Percentiles rank a stretch among this genome's conserved stretches.
These are phyloP conservation scores for Kwoniella sp. DNA, from an alignment of 768 basidiomycete genomes.

Conservation along the genomic window DNA sequence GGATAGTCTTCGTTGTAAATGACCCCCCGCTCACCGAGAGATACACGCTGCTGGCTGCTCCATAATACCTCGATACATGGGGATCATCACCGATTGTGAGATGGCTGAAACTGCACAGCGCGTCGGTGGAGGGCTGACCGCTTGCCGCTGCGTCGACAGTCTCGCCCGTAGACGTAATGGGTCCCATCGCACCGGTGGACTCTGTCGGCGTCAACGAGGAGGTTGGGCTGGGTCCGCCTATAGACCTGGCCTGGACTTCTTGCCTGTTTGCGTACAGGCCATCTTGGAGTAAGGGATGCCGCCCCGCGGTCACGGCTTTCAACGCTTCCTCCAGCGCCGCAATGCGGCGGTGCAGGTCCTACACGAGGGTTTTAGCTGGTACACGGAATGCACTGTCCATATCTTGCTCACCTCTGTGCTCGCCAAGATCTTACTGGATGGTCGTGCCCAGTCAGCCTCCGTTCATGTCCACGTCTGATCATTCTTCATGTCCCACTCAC, in stretches of 20 bases:
- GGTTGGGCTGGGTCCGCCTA: neutral
- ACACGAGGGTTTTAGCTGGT: neutral
- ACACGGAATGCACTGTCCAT: too few species aligned
- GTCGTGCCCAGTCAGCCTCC: neutral
- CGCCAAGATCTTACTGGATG: slow-evolving; percentile 18
- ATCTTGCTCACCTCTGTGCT: slow-evolving; percentile 22
- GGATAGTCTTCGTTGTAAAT: too few species aligned
- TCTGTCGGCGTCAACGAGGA: slow-evolving; percentile 2
- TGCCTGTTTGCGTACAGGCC: slow-evolving; percentile 18
- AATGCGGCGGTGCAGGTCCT: slow-evolving; percentile 22
- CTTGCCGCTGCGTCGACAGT: too few species aligned
- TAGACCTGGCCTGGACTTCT: slow-evolving; percentile 9
- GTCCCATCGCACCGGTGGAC: neutral
- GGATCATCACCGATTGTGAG: slow-evolving; percentile 23
- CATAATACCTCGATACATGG: slow-evolving; percentile 28
- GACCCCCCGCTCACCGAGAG: slow-evolving; percentile 21
- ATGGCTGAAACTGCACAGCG: slow-evolving; percentile 19
- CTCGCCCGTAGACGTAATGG: neutral
- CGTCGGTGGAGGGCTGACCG: slow-evolving; percentile 1
- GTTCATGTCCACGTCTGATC: neutral
- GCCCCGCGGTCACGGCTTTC: slow-evolving; percentile 8
- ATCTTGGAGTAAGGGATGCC: slow-evolving; percentile 14
- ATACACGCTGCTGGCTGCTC: slow-evolving; percentile 32
- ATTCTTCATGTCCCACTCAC: slow-evolving; percentile 7
- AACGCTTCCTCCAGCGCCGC: slow-evolving; percentile 21